Evolutionary conservation across 2,329 filamentous ascomycete genomes (phyloP).

Genomic region (Phaeosphaeria sp.): DNA sequence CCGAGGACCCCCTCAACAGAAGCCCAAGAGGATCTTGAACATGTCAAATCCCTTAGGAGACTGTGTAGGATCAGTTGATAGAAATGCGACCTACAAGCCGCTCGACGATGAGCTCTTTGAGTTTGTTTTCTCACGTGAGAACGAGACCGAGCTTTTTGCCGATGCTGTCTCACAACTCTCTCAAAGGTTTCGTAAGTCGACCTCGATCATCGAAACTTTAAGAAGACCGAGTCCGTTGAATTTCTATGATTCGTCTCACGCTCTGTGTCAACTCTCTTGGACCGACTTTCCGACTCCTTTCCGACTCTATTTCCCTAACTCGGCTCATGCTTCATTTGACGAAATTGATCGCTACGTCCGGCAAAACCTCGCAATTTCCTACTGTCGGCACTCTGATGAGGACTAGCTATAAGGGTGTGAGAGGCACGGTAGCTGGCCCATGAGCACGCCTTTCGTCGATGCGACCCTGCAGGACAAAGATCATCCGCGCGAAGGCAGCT

Average conservation of each 20-base stretch:
- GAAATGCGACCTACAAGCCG: neutral
- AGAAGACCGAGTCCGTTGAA: constrained; percentile 10
- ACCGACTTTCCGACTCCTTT: constrained; percentile 22
- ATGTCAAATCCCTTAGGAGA: no score
- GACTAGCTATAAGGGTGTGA: constrained; percentile 11
- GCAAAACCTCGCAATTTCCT: constrained; percentile 24
- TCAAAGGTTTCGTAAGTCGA: constrained; percentile 6
- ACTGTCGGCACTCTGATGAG: constrained; percentile 20
- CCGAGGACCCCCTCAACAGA: no score
- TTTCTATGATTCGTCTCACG: constrained; percentile 10
- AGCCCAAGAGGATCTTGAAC: no score
- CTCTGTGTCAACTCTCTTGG: constrained; percentile 11
- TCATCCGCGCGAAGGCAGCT: constrained; percentile 20
- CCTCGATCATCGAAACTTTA: constrained; percentile 9
- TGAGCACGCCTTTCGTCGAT: constrained; percentile 21
- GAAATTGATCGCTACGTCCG: constrained; percentile 16
- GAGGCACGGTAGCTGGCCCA: constrained; percentile 17
- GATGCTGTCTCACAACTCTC: constrained; percentile 10
- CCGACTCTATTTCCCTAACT: constrained; percentile 19
- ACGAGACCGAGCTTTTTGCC: constrained; percentile 18
- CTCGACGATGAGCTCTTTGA: constrained; percentile 8
- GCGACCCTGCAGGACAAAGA: constrained; percentile 21
- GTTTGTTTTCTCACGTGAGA: constrained; percentile 10
- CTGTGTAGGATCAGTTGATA: neutral
- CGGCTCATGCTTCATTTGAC: constrained; percentile 7